phyloP scores from a whole-genome alignment of 225 moss, liverwort and hornwort species.

The Antitrichia curtipendula region DNA sequence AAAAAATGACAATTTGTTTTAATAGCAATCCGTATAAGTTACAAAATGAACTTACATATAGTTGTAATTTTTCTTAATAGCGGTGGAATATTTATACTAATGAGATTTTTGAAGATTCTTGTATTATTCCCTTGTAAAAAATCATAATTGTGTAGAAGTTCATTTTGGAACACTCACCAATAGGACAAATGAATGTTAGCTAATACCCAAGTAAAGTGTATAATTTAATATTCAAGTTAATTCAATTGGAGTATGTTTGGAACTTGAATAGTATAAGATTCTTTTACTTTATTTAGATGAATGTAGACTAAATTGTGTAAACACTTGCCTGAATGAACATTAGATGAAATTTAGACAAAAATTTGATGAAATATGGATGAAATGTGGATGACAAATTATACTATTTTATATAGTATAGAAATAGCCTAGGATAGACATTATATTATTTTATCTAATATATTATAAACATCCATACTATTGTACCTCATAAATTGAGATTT shows the following conservation, averaged over 20 bases:
- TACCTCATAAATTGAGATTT: not conserved
- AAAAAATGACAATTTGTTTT: not conserved
- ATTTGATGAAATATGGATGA: not conserved
- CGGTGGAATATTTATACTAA: rapidly evolving
- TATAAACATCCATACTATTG: not conserved
- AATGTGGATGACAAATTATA: not conserved
- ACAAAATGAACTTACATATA: not conserved
- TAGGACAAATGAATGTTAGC: not conserved
- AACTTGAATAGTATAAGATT: not conserved
- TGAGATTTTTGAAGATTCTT: not conserved
- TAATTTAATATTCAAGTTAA: not conserved
- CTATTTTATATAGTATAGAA: not conserved
- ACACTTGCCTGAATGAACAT: rapidly evolving
- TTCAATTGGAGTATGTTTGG: not conserved
- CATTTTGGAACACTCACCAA: not conserved
- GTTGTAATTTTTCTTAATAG: not conserved
- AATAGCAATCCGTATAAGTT: rapidly evolving
- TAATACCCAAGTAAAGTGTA: rapidly evolving
- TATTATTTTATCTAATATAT: not conserved
- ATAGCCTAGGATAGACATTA: not conserved
- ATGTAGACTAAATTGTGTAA: rapidly evolving
- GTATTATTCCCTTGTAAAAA: not conserved
- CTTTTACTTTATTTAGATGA: not conserved
- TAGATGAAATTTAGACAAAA: rapidly evolving
- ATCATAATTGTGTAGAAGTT: not conserved